Evolutionary conservation across 805 yeast genomes (phyloP).

Genomic region (Ogataea polymorpha): DNA sequence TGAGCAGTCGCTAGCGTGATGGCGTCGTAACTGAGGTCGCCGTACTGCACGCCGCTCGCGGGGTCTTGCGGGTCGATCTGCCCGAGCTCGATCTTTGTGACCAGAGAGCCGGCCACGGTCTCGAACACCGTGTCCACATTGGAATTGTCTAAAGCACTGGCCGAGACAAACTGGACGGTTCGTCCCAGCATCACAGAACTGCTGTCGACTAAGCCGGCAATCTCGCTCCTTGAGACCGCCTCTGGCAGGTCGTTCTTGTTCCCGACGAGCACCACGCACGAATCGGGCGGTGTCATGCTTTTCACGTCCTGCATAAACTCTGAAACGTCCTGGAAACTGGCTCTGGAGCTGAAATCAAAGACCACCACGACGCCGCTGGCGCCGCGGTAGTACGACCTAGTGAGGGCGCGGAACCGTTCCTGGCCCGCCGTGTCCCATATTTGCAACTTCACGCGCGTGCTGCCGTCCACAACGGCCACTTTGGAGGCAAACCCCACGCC

Average conservation of each 20-base stretch:
- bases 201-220: constrained; percentile 17
- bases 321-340: constrained; percentile 27
- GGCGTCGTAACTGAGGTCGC: constrained; percentile 26
- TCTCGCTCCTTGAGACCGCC: constrained; percentile 12
- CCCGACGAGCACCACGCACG: constrained; percentile 34
- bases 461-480: constrained; percentile 23
- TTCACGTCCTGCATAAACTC: constrained; percentile 32
- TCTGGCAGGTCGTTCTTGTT: constrained; percentile 32
- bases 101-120: constrained; percentile 37
- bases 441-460: constrained; percentile 30
- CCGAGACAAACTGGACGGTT: constrained; percentile 35
- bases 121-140: constrained; percentile 41
- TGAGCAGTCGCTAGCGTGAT: neutral
- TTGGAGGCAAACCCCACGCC: constrained; percentile 40
- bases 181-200: constrained; percentile 26
- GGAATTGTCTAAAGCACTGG: constrained; percentile 42
- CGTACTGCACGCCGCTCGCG: constrained; percentile 49
- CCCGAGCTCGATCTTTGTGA: constrained; percentile 47
- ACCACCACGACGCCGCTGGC: constrained; percentile 37
- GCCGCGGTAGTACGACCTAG: constrained; percentile 38
- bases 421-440: constrained; percentile 22
- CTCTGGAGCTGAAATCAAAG: constrained; percentile 30
- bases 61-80: constrained; percentile 44
- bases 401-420: constrained; percentile 34
- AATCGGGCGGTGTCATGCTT: constrained; percentile 28